Conservation (phyloP, 192 early-diverging fungal genomes). For the Ramicandelaber brevisporus region DNA sequence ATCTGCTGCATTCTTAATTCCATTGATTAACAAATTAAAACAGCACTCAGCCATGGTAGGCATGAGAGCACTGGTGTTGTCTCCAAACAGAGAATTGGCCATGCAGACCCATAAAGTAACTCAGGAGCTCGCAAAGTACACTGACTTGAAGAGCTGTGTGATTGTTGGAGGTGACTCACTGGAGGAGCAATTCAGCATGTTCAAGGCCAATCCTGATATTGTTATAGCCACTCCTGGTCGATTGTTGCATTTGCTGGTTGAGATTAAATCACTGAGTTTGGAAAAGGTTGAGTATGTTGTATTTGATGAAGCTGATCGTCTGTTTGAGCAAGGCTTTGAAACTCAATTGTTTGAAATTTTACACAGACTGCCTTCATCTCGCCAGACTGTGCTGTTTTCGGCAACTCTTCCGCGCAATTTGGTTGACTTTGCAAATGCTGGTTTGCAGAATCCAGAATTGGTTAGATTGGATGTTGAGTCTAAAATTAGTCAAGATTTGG, state of each 20-base stretch:
- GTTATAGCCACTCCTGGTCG: constrained; percentile 66
- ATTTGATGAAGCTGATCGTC: constrained; percentile 96
- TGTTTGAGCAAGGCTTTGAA: constrained; percentile 94
- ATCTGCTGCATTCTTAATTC: constrained; percentile 85
- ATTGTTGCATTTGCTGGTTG: constrained; percentile 59
- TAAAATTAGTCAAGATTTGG: constrained; percentile 85
- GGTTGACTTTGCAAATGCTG: constrained; percentile 94
- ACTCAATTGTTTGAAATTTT: constrained; percentile 87
- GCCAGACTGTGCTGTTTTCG: constrained; percentile 87
- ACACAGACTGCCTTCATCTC: constrained; percentile 44
- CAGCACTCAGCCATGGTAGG: constrained; percentile 73
- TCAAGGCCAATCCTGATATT: constrained; percentile 88
- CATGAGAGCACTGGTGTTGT: constrained; percentile 54
- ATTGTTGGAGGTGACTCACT: constrained; percentile 89
- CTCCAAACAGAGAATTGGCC: constrained; percentile 89
- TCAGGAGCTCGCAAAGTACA: constrained; percentile 80
- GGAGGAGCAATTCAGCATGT: constrained; percentile 87
- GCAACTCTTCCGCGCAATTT: constrained; percentile 82
- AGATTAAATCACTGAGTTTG: constrained; percentile 66
- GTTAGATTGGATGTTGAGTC: constrained; percentile 85
- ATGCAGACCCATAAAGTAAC: constrained; percentile 84
- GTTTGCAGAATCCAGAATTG: constrained; percentile 74
- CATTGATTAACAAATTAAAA: constrained; percentile 69
- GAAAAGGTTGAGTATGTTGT: constrained; percentile 83
- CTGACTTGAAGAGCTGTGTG: constrained; percentile 65